Evolutionary conservation across 2,329 filamentous ascomycete genomes (phyloP), one percentile per base, ranked within the genome.

Genomic region (Fusarium mundagurra): DNA sequence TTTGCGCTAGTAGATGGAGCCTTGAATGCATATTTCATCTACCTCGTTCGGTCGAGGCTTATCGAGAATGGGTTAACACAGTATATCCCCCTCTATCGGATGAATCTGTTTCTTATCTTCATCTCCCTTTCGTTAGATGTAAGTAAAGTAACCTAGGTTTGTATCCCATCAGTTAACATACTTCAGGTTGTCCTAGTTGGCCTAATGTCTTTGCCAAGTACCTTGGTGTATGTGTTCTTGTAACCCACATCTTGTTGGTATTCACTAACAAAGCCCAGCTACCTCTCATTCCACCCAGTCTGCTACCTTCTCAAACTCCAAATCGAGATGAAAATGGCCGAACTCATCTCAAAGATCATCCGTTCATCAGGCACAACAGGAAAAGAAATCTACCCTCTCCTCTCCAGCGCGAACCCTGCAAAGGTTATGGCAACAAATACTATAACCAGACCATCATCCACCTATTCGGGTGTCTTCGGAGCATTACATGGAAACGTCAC

Each of bases 21-120:
- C 0, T 77, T 90, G 36, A 90, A 89, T 67, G 80, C 80, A 33
- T 88, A 87, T 73, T 90, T 90, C 64, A 83, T 89, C 17, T 78
- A 78, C 33, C 80, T 81, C 2, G 86, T 88, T 39, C 84, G 84
- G 27, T 79, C 80, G 3, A 83, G 84, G 5, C 81, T 88, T 0
- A 84, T 87, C 58, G 80, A 82, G 38, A 84, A 86, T 51, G 86
- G 87, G 2, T 78, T 88, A 1, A 83, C 82, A 1, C 88, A 88
- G 66, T 88, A 88, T 69, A 82, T 83, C 24, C 79, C 81, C 8
- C 80, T 88, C 1, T 84, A 86, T 24, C 79, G 79, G 2, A 77
- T 78, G 65, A 82, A 82, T 18, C 4, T 81, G 1, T 44, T 45
- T 2, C 71, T 81, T 16, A 77, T 81, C 7, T 71, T 73, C 0